Evolutionary conservation across 257 asterid species (phyloP).

Genomic region (Catharanthus roseus): DNA sequence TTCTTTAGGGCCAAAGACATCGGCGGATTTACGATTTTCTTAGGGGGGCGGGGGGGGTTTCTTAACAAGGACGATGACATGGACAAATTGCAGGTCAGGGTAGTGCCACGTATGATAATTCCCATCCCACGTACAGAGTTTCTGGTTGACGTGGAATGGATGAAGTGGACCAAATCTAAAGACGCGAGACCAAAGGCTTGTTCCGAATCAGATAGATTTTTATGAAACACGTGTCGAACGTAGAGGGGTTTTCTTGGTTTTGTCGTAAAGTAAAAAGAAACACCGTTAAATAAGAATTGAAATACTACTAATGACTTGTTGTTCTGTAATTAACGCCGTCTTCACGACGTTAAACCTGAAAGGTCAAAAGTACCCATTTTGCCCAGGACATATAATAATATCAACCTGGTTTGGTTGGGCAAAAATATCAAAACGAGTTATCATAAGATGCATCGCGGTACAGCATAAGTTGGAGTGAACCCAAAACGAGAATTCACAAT

Average conservation of each 20-base stretch:
- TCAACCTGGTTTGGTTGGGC: too few species aligned
- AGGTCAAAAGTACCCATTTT: too few species aligned
- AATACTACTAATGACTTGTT: too few species aligned
- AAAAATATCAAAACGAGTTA: slow-evolving; percentile 15
- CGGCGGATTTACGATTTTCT: background rate
- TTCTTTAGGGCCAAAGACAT: background rate
- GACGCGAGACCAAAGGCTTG: slow-evolving; percentile 24
- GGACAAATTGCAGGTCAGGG: slow-evolving; percentile 28
- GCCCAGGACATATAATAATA: too few species aligned
- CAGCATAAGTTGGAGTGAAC: background rate
- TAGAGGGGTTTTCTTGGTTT: slow-evolving; percentile 9
- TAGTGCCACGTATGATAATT: slow-evolving; percentile 32
- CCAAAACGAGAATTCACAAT: background rate
- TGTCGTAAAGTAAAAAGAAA: background rate
- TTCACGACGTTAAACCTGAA: too few species aligned
- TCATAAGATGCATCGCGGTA: background rate
- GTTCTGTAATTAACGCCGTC: too few species aligned
- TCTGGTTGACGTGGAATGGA: slow-evolving; percentile 19
- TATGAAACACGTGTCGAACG: slow-evolving; percentile 40
- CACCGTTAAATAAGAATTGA: slow-evolving; percentile 26
- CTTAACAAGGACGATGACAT: slow-evolving; percentile 28
- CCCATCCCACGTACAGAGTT: slow-evolving; percentile 14
- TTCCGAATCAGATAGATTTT: slow-evolving; percentile 41
- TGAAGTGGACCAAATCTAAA: slow-evolving; percentile 53
- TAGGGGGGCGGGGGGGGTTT: too few species aligned